Base-by-base conservation (phyloP, 2,329 filamentous ascomycete genomes). In the Fonsecaea erecta region DNA sequence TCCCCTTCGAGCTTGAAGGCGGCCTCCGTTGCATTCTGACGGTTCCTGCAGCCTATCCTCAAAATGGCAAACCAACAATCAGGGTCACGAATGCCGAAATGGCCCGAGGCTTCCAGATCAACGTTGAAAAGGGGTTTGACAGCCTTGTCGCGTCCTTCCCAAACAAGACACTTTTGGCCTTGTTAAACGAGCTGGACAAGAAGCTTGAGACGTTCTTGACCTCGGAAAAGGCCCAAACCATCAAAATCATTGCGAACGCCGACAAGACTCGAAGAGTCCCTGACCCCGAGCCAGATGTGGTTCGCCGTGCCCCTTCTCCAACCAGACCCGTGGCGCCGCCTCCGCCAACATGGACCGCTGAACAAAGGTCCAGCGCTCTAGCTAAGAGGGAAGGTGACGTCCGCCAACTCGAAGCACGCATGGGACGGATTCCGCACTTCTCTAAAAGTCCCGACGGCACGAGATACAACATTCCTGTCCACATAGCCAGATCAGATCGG, bases 61-160 rank as follows among this genome's bases (percentile, higher is more conserved):
- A 78, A 43, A 76, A 78, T 43, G 79, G 74, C 48, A 79, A 78
- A 30, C 87, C 91, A 40, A 80, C 78, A 16, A 79, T 95, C 60
- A 83, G 82, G 18, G 85, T 94, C 57, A 81, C 78, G 65, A 93
- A 93, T 73, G 84, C 85, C 68, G 88, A 88, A 70, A 91, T 92
- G 71, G 88, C 88, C 1, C 81, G 88, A 66, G 89, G 87, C 1
- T 93, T 90, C 74, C 85, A 88, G 72, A 85, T 91, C 75, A 94
- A 93, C 76, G 85, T 95, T 40, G 90, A 93, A 74, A 83, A 81
- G 68, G 91, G 90, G 8, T 95, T 92, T 80, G 85, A 89, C 66
- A 81, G 78, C 43, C 82, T 94, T 57, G 86, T 86, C 0, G 76
- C 83, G 46, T 84, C 85, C 30, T 73, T 76, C 51, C 81, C 84